These are phyloP conservation scores for Kernera saxatilis DNA, from an alignment of 345 rosid genomes.

Conservation along the genomic window DNA sequence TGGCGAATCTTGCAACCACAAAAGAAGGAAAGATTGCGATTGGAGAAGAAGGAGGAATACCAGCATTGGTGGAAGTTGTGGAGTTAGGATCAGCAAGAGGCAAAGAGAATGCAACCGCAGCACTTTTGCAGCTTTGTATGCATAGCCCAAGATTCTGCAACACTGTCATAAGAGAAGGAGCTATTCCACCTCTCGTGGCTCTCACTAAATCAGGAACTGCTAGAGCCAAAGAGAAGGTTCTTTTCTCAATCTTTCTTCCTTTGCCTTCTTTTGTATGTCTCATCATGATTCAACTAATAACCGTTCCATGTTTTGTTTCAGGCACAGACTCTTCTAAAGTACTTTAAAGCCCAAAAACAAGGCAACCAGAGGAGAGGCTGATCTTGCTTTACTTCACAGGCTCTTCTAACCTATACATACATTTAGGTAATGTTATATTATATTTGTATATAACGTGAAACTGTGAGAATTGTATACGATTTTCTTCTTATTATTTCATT, in stretches of 20 bases:
- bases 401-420: not conserved
- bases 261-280: not conserved
- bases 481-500: not conserved
- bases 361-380: slow-evolving; percentile 57
- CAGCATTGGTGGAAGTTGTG: slow-evolving; percentile 85
- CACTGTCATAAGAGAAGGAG: slow-evolving; percentile 84
- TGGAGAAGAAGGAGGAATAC: slow-evolving; percentile 74
- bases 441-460: not conserved
- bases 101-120: slow-evolving; percentile 91
- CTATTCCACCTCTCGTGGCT: slow-evolving; percentile 86
- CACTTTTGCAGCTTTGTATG: slow-evolving; percentile 78
- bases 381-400: slow-evolving; percentile 1
- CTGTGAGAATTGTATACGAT: not conserved
- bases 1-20: slow-evolving; percentile 85
- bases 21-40: slow-evolving; percentile 77
- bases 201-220: slow-evolving; percentile 83
- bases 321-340: slow-evolving; percentile 75
- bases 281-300: not conserved
- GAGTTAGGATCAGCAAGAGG: slow-evolving; percentile 94
- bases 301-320: slow-evolving; percentile 29
- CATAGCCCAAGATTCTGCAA: slow-evolving; percentile 54
- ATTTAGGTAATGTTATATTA: not conserved
- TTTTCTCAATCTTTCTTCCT: not conserved
- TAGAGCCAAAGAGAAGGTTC: slow-evolving; percentile 91
- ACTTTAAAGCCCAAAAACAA: slow-evolving; percentile 58